A percentile compares a stretch with the other conserved stretches of the same genome.
Evolutionary conservation across 1,139 yeast genomes (phyloP).

Genomic region (Pneumocystis wakefieldiae): DNA sequence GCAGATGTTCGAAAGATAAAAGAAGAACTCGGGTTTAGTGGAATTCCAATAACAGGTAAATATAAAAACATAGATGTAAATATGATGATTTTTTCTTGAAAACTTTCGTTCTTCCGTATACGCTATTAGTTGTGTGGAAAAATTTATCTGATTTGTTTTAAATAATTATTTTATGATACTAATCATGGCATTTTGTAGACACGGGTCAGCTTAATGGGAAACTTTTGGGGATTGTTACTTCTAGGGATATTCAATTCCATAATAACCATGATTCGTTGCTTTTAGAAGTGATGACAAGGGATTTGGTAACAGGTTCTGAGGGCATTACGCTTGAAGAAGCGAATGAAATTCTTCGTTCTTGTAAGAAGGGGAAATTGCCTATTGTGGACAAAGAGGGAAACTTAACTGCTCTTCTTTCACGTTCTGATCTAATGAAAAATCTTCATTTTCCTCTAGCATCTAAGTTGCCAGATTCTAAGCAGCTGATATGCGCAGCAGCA

Average conservation of each 20-base stretch:
- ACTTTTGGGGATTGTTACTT: slow-evolving; percentile 84
- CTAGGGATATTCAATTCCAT: slow-evolving; percentile 93
- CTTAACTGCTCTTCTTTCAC: slow-evolving; percentile 74
- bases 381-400: slow-evolving; percentile 66
- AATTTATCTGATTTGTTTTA: slow-evolving; percentile 27
- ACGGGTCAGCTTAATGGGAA: slow-evolving; percentile 78
- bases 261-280: slow-evolving; percentile 52
- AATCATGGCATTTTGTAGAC: slow-evolving; percentile 33
- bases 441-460: slow-evolving; percentile 88
- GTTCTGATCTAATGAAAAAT: slow-evolving; percentile 95
- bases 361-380: slow-evolving; percentile 96
- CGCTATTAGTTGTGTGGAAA: slow-evolving; percentile 96
- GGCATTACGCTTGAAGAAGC: slow-evolving; percentile 72
- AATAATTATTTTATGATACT: background rate
- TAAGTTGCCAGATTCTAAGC: slow-evolving; percentile 83
- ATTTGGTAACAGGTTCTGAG: slow-evolving; percentile 65
- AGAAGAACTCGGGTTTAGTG: slow-evolving; percentile 72
- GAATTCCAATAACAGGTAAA: slow-evolving; percentile 98
- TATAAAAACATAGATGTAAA: slow-evolving; percentile 16
- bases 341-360: slow-evolving; percentile 73
- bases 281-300: slow-evolving; percentile 76
- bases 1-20: slow-evolving; percentile 66
- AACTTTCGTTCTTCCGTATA: slow-evolving; percentile 99
- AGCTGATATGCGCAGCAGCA: slow-evolving; percentile 96
- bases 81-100: slow-evolving; percentile 42